Percentiles rank a stretch among this genome's conserved stretches.
Evolutionary conservation across 768 basidiomycete species (phyloP).

Genomic region (Lactifluus hygrophoroides): DNA sequence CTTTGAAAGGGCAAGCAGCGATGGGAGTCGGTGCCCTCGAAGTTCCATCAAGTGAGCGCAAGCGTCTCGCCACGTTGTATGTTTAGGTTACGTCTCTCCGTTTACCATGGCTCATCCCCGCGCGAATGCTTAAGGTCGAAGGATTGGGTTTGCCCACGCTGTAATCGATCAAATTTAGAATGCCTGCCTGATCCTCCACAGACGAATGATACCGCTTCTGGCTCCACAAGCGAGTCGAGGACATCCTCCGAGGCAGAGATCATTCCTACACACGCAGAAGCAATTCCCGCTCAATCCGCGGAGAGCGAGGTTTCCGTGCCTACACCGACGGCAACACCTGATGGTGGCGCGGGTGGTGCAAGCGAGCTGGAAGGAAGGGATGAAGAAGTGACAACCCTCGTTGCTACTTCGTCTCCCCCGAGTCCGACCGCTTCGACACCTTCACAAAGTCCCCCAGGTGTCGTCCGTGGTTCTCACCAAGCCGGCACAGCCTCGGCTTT

Average conservation of each 20-base stretch:
- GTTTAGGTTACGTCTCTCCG: too few relatives aligned
- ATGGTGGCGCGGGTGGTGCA: background rate
- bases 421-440: background rate
- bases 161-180: slow-evolving; percentile 56
- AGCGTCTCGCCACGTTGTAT: slow-evolving; percentile 67
- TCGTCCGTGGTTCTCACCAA: background rate
- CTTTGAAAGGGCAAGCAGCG: slow-evolving; percentile 79
- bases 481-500: background rate
- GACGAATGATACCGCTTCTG: background rate
- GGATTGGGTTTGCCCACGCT: slow-evolving; percentile 72
- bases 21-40: slow-evolving; percentile 85
- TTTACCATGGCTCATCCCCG: background rate
- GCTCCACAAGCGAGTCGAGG: background rate
- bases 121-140: slow-evolving; percentile 46
- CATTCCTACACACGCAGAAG: background rate
- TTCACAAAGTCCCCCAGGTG: background rate
- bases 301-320: background rate
- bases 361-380: background rate
- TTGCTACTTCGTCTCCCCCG: background rate
- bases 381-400: background rate
- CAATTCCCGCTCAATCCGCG: background rate
- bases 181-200: slow-evolving; percentile 58
- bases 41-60: slow-evolving; percentile 64
- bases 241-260: background rate
- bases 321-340: background rate